A percentile compares a stretch with the other conserved stretches of the same genome.
Evolutionary conservation across 345 rosid species (phyloP).

Genomic region (Erodium maritimum): DNA sequence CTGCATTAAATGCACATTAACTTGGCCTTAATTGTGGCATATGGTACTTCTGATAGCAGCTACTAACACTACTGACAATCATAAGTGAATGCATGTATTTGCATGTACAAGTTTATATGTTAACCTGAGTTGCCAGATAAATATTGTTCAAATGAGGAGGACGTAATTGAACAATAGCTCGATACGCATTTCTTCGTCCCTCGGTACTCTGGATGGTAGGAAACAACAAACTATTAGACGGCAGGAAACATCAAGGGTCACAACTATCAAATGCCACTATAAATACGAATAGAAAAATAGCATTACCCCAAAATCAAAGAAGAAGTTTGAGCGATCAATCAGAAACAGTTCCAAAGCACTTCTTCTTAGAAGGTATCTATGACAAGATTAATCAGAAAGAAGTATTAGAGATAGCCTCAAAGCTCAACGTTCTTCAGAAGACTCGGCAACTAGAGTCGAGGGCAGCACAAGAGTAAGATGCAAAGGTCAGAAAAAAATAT

Average conservation of each 20-base stretch:
- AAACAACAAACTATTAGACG: conserved; percentile 4
- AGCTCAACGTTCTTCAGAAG: neutral
- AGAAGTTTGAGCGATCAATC: conserved; percentile 93
- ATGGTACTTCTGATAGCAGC: neutral
- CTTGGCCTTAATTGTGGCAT: neutral
- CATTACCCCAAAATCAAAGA: conserved; percentile 93
- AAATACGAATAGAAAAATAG: neutral
- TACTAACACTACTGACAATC: neutral
- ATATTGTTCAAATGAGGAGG: conserved; percentile 90
- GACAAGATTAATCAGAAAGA: neutral
- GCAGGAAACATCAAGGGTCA: neutral
- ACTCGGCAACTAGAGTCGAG: neutral
- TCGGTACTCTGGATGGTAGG: conserved; percentile 49
- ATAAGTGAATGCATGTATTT: neutral
- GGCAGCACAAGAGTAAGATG: neutral
- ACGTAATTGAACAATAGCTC: conserved; percentile 76
- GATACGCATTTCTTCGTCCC: conserved; percentile 84
- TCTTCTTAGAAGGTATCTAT: conserved; percentile 87
- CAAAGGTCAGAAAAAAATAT: neutral
- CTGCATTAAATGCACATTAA: neutral
- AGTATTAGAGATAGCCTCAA: neutral
- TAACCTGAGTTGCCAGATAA: conserved; percentile 97
- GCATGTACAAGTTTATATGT: neutral
- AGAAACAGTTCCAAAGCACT: conserved; percentile 95
- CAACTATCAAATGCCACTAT: conserved; percentile 4